These are phyloP conservation scores for Colletotrichum sp. DNA, from an alignment of 2,329 filamentous ascomycete genomes.

Conservation along the genomic window DNA sequence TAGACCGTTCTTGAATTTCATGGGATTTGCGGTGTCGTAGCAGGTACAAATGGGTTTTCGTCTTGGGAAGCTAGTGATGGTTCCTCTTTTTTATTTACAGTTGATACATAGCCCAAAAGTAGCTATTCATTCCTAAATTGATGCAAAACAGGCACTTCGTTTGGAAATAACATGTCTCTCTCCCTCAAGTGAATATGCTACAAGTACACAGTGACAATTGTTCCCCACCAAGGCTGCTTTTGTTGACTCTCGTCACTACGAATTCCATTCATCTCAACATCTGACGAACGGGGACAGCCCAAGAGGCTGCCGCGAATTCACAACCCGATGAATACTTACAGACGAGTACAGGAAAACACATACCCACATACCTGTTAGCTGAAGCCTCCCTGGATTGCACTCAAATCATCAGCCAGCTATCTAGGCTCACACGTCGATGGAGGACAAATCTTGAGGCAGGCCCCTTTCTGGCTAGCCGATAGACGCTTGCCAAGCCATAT, in stretches of 20 bases:
- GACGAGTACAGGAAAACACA: neutral
- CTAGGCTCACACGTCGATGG: neutral
- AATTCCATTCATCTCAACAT: neutral
- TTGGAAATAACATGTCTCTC: neutral
- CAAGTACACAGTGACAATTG: neutral
- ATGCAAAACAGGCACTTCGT: neutral
- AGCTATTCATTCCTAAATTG: neutral
- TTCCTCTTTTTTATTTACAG: slow-evolving; percentile 8
- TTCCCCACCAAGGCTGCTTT: neutral
- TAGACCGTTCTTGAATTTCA: neutral
- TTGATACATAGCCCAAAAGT: neutral
- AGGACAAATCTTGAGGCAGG: neutral
- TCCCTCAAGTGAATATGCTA: neutral
- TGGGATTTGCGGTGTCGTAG: neutral
- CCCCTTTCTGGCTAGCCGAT: neutral
- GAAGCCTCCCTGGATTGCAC: neutral
- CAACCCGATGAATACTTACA: neutral
- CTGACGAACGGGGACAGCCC: neutral
- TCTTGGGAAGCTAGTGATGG: neutral
- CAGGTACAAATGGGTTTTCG: neutral
- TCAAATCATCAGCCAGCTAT: neutral
- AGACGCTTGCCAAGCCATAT: neutral
- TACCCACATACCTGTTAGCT: too few relatives aligned
- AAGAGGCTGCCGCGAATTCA: neutral
- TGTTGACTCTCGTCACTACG: neutral